Base-by-base conservation (phyloP, 1,139 yeast species). In the Candida freyschussii region DNA sequence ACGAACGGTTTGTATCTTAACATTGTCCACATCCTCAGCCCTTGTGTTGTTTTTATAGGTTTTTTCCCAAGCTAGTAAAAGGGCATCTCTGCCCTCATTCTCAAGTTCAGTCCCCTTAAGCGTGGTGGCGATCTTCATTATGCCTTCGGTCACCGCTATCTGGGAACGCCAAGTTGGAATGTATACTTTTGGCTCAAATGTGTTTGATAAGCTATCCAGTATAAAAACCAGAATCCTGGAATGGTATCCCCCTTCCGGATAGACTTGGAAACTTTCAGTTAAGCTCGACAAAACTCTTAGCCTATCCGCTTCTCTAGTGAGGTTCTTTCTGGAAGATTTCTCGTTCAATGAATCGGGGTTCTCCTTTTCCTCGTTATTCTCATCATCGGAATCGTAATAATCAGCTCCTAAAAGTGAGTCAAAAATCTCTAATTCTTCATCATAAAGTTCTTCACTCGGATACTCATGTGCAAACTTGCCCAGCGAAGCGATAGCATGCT, bases 141-240 rank as follows among this genome's bases (percentile, higher is more conserved):
- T 41, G 27, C 57, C 55, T 45, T 77, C 81, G 44, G 59, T 63
- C 8, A 60, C 52, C 5, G 63, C 61, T 5, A 70, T 40, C 44
- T 73, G 73, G 1, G 79, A 67, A 47, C 82, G 66, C 86, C 86
- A 78, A 0, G 84, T 72, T 32, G 62, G 62, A 7, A 63, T 62
- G 32, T 73, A 59, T 13, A 50, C 48, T 3, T 48, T 45, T 21
- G 52, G 47, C 6, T 63, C 57, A 13, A 69, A 64, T 39, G 48
- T 66, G 17, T 33, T 35, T 41, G 52, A 15, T 7, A 53, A 26
- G 32, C 48, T 18, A 10, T 37, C 29, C 11, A 47, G 36, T 13
- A 52, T 44, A 39, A 50, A 56, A 12, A 32, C 31, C 17, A 45
- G 43, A 9, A 56, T 32, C 0, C 30, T 39, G 2, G 14, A 21